Conservation (phyloP, 306 rosid species). For the Ormosia emarginata region DNA sequence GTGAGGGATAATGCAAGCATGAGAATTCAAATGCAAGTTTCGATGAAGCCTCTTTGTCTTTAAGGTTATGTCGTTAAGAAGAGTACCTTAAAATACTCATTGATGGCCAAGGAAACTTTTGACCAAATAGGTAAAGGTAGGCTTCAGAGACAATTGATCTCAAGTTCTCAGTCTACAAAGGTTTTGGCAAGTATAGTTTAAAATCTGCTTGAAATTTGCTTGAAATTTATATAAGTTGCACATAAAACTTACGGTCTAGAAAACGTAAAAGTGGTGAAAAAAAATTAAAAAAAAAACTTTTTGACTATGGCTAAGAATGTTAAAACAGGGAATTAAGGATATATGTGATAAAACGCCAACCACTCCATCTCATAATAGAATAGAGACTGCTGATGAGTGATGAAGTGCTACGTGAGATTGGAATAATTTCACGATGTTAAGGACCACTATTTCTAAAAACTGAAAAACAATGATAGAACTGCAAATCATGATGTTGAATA, state of each 20-base stretch:
- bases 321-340: background rate
- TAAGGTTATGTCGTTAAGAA: constrained; percentile 19
- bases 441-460: background rate
- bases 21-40: constrained; percentile 32
- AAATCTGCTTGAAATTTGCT: background rate
- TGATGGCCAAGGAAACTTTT: background rate
- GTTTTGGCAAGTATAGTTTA: background rate
- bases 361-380: background rate
- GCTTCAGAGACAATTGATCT: background rate
- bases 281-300: background rate
- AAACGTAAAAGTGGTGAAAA: background rate
- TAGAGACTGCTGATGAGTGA: background rate
- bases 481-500: background rate
- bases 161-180: background rate
- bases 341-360: constrained; percentile 1
- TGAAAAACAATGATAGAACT: background rate
- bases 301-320: background rate
- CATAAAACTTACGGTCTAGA: background rate
- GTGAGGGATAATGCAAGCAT: background rate
- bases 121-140: background rate
- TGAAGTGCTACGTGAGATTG: background rate
- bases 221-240: background rate
- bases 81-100: constrained; percentile 21
- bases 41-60: constrained; percentile 21
- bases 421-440: background rate